Evolutionary conservation across 2,329 filamentous ascomycete genomes (phyloP).

Genomic region (Epichloe sp.): DNA sequence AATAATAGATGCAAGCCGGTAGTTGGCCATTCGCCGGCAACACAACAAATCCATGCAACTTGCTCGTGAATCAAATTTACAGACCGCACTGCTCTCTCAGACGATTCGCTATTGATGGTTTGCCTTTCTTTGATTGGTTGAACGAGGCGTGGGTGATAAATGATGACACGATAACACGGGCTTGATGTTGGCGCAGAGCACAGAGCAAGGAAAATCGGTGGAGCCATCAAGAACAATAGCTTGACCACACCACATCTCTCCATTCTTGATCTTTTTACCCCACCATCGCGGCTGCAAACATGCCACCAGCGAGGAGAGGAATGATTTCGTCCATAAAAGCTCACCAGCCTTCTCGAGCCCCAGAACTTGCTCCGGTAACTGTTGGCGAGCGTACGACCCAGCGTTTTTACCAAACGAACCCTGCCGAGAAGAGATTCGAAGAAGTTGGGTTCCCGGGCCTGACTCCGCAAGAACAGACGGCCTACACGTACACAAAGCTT

Average conservation of each 20-base stretch:
- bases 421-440: conserved; percentile 31
- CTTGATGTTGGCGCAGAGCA: not conserved
- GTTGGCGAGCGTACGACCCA: conserved; percentile 34
- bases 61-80: too few species aligned
- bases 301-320: conserved; percentile 8
- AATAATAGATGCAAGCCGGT: too few species aligned
- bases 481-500: conserved; percentile 34
- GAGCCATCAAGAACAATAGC: conserved; percentile 8
- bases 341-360: conserved; percentile 8
- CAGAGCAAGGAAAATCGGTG: not conserved
- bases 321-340: not conserved
- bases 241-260: not conserved
- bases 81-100: too few species aligned
- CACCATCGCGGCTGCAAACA: conserved; percentile 10
- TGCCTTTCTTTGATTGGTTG: too few species aligned
- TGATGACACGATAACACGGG: too few species aligned
- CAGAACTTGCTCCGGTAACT: conserved; percentile 28
- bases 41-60: too few species aligned
- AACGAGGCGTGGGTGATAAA: too few species aligned
- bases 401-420: conserved; percentile 37
- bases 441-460: conserved; percentile 32
- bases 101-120: too few species aligned
- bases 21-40: too few species aligned
- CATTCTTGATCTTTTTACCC: conserved; percentile 6
- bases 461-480: conserved; percentile 33